Conservation (phyloP, 495 filamentous ascomycete genomes). For the Penicillium goetzii region DNA sequence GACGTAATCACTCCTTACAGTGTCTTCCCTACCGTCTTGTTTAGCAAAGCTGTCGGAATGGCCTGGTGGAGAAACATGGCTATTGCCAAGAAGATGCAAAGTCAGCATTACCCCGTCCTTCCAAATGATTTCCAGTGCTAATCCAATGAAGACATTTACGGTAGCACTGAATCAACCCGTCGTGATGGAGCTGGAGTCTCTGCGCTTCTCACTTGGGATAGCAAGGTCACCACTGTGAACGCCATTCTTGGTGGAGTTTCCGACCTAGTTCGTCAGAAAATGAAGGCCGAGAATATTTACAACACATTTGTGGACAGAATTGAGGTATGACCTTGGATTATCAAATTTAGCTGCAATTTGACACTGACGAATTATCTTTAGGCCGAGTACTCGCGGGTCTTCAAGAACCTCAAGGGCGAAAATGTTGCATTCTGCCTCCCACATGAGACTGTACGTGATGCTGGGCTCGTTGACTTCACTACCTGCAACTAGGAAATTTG, state of each 20-base stretch:
- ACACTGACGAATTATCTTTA: slow-evolving; percentile 6
- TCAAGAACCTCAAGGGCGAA: slow-evolving; percentile 38
- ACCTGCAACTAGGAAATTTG: slow-evolving; percentile 13
- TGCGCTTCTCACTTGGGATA: slow-evolving; percentile 41
- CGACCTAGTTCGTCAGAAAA: slow-evolving; percentile 33
- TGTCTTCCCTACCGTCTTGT: slow-evolving; percentile 35
- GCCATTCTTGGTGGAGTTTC: slow-evolving; percentile 37
- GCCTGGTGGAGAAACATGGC: slow-evolving; percentile 47
- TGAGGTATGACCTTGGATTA: neutral
- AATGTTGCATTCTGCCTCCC: slow-evolving; percentile 37
- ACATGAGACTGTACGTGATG: slow-evolving; percentile 26
- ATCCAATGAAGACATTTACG: slow-evolving; percentile 30
- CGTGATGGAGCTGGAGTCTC: slow-evolving; percentile 37
- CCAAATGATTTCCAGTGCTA: neutral
- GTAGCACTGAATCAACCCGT: slow-evolving; percentile 41
- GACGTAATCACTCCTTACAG: slow-evolving; percentile 41
- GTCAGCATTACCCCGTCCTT: slow-evolving; percentile 16
- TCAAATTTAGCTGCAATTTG: neutral
- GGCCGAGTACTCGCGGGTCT: slow-evolving; percentile 34
- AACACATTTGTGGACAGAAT: slow-evolving; percentile 18
- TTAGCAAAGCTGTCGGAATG: slow-evolving; percentile 37
- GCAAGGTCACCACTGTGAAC: slow-evolving; percentile 41
- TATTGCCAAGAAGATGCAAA: slow-evolving; percentile 43
- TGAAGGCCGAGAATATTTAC: slow-evolving; percentile 39
- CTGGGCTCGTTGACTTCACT: slow-evolving; percentile 34